Base-by-base conservation (phyloP, 2,329 filamentous ascomycete species). In the Fusarium praegraminearum region DNA sequence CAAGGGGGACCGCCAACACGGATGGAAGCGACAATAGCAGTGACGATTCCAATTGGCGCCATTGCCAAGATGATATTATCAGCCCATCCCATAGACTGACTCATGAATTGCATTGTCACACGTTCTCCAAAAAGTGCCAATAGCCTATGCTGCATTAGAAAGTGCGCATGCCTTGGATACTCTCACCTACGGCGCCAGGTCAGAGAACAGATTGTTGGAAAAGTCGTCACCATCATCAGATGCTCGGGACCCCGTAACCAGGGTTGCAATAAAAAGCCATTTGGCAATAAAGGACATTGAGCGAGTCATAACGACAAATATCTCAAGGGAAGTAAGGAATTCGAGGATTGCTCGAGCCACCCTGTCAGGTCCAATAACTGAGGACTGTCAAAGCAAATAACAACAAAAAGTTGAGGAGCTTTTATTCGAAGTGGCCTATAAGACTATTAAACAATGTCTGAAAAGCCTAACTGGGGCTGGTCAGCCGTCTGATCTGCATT, bases 81-180 rank as follows among this genome's bases (percentile, higher is more conserved):
- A 0, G 80, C 70, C 46, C 78, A 74, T 3, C 75, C 78, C 4
- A 81, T 76, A 0, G 80, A 79, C 35, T 84, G 78, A 47, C 81
- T 84, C 26, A 85, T 77, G 55, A 83, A 85, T 68, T 85, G 83
- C 70, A 81, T 84, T 0, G 82, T 81, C 5, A 84, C 78, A 22
- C 79, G 76, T 41, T 85, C 83, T 1, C 83, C 83, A 38, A 85
- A 85, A 3, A 76, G 73, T 0, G 72, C 57, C 0, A 76, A 44
- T 3, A 75, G 38, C 1, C 1, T 4, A 2, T 35, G 10, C 4
- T 7, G n/a, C 1, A 26, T n/a, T 11, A 12, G 22, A n/a, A n/a
- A n/a, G n/a, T n/a, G n/a, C n/a, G n/a, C n/a, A n/a, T n/a, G n/a
- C n/a, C n/a, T n/a, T n/a, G n/a, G n/a, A n/a, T n/a, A n/a, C n/a